Conservation (phyloP, 2,329 filamentous ascomycete species). For the Aspergillus bombycis region DNA sequence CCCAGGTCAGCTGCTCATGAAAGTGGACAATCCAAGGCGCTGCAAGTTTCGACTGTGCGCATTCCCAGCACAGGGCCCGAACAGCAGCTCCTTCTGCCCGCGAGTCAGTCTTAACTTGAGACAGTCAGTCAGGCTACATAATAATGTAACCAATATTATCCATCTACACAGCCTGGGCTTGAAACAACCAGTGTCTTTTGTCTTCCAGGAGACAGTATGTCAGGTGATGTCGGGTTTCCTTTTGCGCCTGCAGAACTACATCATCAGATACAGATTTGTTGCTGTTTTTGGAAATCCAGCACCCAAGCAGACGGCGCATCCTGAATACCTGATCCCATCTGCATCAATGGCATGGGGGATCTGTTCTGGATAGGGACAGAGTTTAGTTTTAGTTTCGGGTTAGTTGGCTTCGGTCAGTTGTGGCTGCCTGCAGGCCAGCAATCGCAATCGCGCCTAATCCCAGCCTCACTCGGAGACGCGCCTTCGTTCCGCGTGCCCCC, state of each 20-base stretch:
- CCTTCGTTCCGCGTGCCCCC: conserved; percentile 25
- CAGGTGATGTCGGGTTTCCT: conserved; percentile 1
- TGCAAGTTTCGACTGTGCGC: background rate
- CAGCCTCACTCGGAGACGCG: conserved; percentile 31
- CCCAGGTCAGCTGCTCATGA: conserved; percentile 17
- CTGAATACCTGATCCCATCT: conserved; percentile 13
- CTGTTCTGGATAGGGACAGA: background rate
- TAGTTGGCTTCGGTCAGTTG: conserved; percentile 10
- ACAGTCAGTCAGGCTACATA: background rate
- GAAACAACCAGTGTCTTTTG: conserved; percentile 2
- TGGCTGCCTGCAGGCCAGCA: conserved; percentile 25
- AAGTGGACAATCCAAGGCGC: background rate
- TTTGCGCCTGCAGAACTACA: conserved; percentile 16
- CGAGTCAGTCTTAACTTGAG: conserved; percentile 4
- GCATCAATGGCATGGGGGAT: conserved; percentile 23
- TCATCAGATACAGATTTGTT: conserved; percentile 19
- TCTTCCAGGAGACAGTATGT: conserved; percentile 6
- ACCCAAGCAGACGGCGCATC: conserved; percentile 11
- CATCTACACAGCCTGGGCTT: background rate
- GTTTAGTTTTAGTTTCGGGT: conserved; percentile 1
- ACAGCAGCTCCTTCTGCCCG: background rate
- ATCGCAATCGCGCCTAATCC: conserved; percentile 21
- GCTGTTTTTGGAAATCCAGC: conserved; percentile 21
- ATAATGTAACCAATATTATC: conserved; percentile 2
- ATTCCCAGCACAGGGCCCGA: background rate